phyloP scores from a whole-genome alignment of 768 basidiomycete species.

The Boletellus emodensis region DNA sequence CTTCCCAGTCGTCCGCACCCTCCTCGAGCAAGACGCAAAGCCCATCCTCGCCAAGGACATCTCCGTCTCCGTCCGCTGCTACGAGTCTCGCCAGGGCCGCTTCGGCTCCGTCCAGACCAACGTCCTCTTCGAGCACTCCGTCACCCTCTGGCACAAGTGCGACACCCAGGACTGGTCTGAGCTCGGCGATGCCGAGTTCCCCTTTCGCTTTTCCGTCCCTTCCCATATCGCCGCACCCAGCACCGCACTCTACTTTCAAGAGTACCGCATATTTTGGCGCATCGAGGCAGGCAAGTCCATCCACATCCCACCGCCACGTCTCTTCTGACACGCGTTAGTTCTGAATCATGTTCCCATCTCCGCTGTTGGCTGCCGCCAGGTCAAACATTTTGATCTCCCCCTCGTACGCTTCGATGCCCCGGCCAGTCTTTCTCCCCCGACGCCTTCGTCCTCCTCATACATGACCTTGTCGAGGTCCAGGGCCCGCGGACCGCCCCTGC shows the following conservation, averaged over 20 bases:
- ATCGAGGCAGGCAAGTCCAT: slow-evolving; percentile 68
- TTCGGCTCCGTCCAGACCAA: slow-evolving; percentile 56
- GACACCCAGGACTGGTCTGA: slow-evolving; percentile 53
- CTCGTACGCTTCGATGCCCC: slow-evolving; percentile 70
- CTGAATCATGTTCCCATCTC: slow-evolving; percentile 62
- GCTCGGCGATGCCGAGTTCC: slow-evolving; percentile 61
- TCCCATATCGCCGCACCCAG: slow-evolving; percentile 59
- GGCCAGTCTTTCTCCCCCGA: slow-evolving; percentile 34
- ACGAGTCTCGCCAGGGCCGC: slow-evolving; percentile 69
- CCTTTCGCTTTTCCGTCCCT: slow-evolving; percentile 71
- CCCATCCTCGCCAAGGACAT: slow-evolving; percentile 63
- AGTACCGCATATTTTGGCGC: slow-evolving; percentile 78
- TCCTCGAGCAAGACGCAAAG: slow-evolving; percentile 66
- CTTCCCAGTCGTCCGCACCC: slow-evolving; percentile 62
- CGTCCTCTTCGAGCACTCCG: slow-evolving; percentile 62
- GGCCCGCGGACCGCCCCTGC: slow-evolving; percentile 53
- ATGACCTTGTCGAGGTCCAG: slow-evolving; percentile 46
- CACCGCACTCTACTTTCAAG: slow-evolving; percentile 62
- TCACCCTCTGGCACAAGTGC: slow-evolving; percentile 66
- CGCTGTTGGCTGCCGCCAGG: slow-evolving; percentile 63
- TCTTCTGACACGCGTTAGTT: slow-evolving; percentile 40
- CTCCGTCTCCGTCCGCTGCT: slow-evolving; percentile 75
- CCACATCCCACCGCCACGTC: neutral
- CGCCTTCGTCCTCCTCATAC: slow-evolving; percentile 32
- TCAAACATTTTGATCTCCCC: slow-evolving; percentile 67